Conservation (phyloP, 768 basidiomycete species). For the Postia placenta region DNA sequence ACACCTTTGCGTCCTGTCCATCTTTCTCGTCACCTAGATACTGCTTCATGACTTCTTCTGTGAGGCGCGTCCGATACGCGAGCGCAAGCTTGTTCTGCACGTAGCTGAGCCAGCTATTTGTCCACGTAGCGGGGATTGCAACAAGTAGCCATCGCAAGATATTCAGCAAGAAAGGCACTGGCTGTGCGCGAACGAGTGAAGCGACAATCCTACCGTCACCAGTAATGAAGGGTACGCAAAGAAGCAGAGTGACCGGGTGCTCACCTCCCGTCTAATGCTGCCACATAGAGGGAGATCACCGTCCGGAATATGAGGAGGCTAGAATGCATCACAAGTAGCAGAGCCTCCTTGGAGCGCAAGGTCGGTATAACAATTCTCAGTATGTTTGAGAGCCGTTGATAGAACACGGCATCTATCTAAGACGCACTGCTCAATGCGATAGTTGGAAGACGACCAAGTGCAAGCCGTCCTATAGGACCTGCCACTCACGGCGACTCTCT, state of each 20-base stretch:
- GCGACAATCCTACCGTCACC: constrained; percentile 72
- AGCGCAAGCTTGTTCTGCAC: constrained; percentile 91
- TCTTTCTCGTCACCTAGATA: constrained; percentile 76
- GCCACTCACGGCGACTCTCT: constrained; percentile 70
- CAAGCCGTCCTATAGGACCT: constrained; percentile 3
- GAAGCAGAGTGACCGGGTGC: constrained; percentile 3
- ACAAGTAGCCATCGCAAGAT: constrained; percentile 88
- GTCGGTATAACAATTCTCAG: constrained; percentile 86
- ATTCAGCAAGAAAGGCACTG: constrained; percentile 72
- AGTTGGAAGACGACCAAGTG: no score
- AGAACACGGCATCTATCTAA: constrained; percentile 90
- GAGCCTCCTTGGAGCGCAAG: constrained; percentile 78
- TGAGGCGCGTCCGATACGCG: constrained; percentile 83
- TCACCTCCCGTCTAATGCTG: constrained; percentile 86
- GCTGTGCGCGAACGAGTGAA: constrained; percentile 84
- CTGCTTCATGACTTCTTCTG: constrained; percentile 71
- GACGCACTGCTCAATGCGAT: background rate
- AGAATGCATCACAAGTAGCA: constrained; percentile 84
- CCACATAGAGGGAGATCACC: constrained; percentile 90
- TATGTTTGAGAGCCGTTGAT: constrained; percentile 68
- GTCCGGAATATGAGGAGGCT: constrained; percentile 86
- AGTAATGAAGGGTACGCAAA: constrained; percentile 3
- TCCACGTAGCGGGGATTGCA: constrained; percentile 90
- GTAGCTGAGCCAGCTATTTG: constrained; percentile 88
- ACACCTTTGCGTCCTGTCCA: constrained; percentile 70